Percentiles rank a stretch among this genome's conserved stretches.
Conservation (phyloP, 768 basidiomycete species). For the Mycena polygramma region DNA sequence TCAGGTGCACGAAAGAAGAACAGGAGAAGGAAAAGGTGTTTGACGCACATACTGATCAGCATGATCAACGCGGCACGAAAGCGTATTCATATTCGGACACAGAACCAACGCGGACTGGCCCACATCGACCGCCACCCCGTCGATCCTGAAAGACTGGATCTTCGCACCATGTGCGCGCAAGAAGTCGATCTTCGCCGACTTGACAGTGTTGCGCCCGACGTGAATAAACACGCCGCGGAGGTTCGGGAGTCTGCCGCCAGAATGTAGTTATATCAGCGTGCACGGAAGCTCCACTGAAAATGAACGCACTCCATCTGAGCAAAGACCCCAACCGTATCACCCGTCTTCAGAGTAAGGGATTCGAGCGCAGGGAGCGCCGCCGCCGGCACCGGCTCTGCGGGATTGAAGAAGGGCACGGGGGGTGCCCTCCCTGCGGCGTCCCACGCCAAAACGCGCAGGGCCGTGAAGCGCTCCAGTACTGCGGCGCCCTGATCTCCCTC, state of each 20-base stretch:
- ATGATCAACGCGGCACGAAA: not conserved
- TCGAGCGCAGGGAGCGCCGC: constrained; percentile 8
- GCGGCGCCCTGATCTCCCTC: not conserved
- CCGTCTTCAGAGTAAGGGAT: not conserved
- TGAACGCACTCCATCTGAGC: constrained; percentile 3
- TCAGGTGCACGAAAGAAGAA: not conserved
- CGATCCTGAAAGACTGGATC: not conserved
- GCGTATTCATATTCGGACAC: constrained; percentile 1
- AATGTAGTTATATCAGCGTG: not conserved
- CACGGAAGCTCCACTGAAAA: not conserved
- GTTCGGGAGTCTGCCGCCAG: not conserved
- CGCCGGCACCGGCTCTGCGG: not conserved
- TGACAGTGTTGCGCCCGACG: no score
- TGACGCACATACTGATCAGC: not conserved
- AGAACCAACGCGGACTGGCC: not conserved
- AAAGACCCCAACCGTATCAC: not conserved
- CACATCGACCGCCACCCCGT: not conserved
- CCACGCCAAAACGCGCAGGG: not conserved
- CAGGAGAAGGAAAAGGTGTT: no score
- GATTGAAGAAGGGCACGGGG: not conserved
- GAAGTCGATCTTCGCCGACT: not conserved
- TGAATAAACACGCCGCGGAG: not conserved
- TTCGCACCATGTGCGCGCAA: constrained; percentile 8
- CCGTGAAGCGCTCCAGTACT: not conserved
- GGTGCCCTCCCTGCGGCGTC: not conserved